Percentiles rank a stretch among this genome's conserved stretches.
Conservation (phyloP, 139 green algal genomes). For the Nannochloris sp. region DNA sequence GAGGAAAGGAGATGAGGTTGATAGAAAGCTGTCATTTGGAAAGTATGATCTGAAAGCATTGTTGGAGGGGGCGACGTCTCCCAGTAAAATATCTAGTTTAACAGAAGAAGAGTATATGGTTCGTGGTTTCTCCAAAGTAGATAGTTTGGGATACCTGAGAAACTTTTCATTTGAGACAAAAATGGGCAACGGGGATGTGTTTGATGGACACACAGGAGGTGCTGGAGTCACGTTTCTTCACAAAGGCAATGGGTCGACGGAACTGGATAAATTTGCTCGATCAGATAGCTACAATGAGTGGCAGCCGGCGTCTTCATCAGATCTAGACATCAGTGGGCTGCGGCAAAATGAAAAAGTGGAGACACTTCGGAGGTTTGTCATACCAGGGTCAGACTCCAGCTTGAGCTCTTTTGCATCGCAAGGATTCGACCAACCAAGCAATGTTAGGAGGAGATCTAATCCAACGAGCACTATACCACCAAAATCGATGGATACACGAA, state of each 20-base stretch:
- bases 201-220: not conserved
- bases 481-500: not conserved
- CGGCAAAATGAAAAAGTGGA: too few relatives aligned
- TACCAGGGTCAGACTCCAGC: too few relatives aligned
- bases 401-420: not conserved
- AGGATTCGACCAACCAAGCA: not conserved
- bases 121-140: not conserved
- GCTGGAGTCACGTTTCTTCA: constrained; percentile 3
- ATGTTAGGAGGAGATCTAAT: not conserved
- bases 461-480: not conserved
- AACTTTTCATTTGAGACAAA: not conserved
- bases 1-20: too few relatives aligned
- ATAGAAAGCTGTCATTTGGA: too few relatives aligned
- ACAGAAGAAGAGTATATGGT: not conserved
- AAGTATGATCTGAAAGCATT: too few relatives aligned
- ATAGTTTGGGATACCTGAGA: not conserved
- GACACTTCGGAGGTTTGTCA: too few relatives aligned
- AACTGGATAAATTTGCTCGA: constrained; percentile 3
- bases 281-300: not conserved
- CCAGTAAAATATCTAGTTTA: not conserved
- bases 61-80: not conserved
- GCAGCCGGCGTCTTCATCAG: too few relatives aligned
- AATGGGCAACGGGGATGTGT: not conserved
- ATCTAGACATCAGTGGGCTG: too few relatives aligned
- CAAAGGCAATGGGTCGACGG: not conserved